phyloP scores from a whole-genome alignment of 164 flowering plant genomes.

The Houttuynia cordata region DNA sequence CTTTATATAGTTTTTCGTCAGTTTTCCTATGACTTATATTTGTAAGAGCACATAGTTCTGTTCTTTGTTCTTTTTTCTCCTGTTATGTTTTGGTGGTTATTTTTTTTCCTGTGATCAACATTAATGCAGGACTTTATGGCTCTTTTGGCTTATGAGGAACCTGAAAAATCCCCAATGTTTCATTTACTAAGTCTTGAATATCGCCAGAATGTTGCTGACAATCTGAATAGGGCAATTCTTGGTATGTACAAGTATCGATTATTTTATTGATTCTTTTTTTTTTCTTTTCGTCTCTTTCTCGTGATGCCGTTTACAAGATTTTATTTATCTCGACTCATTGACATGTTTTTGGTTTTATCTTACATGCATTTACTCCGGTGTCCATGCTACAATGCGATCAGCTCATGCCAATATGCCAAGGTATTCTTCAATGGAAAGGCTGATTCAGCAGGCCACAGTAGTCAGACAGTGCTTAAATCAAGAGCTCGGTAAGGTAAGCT shows the following conservation, averaged over 20 bases:
- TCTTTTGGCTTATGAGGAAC: slow-evolving; percentile 87
- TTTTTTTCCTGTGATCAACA: background rate
- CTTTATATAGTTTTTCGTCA: background rate
- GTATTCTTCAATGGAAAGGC: slow-evolving; percentile 75
- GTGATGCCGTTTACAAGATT: background rate
- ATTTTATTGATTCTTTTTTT: background rate
- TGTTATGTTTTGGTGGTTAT: background rate
- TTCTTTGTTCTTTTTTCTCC: background rate
- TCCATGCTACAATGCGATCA: slow-evolving; percentile 17
- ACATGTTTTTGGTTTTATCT: too few species aligned
- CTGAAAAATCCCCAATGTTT: slow-evolving; percentile 91
- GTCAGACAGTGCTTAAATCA: slow-evolving; percentile 63
- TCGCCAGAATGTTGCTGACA: slow-evolving; percentile 71
- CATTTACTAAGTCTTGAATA: slow-evolving; percentile 70
- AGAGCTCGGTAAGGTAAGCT: slow-evolving; percentile 61
- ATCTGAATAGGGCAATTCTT: slow-evolving; percentile 76
- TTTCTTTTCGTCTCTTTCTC: background rate
- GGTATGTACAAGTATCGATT: slow-evolving; percentile 28
- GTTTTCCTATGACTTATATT: background rate
- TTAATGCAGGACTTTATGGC: slow-evolving; percentile 78
- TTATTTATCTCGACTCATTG: too few species aligned
- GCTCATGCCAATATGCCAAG: slow-evolving; percentile 66
- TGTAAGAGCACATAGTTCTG: background rate
- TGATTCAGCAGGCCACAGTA: slow-evolving; percentile 71
- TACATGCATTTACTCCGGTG: slow-evolving; percentile 3